Percentiles rank a stretch among this genome's conserved stretches.
Conservation (phyloP, 805 yeast genomes). For the Candida montana region DNA sequence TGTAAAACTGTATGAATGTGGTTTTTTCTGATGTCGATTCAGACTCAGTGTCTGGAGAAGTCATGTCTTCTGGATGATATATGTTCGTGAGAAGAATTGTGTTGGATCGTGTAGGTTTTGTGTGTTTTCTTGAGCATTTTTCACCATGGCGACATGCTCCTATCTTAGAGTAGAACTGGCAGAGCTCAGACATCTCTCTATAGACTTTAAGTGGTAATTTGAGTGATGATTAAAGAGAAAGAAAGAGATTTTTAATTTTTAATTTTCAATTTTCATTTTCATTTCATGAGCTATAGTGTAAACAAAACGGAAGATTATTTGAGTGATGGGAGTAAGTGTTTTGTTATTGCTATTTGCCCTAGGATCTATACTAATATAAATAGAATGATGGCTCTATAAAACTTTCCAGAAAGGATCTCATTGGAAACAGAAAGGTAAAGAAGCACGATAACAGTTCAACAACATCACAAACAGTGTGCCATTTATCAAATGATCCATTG, state of each 20-base stretch:
- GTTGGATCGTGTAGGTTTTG: conserved; percentile 57
- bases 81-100: conserved; percentile 63
- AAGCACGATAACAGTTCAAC: conserved; percentile 16
- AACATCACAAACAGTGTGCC: conserved; percentile 38
- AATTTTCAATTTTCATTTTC: neutral
- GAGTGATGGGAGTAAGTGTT: conserved; percentile 7
- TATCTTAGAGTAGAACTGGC: conserved; percentile 68
- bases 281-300: neutral
- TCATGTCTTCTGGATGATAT: conserved; percentile 49
- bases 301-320: neutral
- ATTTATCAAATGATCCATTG: conserved; percentile 38
- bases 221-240: neutral
- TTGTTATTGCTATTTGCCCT: too few relatives aligned
- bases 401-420: conserved; percentile 40
- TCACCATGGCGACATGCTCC: conserved; percentile 96
- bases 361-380: too few relatives aligned
- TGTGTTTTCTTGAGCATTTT: conserved; percentile 72
- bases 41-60: conserved; percentile 21
- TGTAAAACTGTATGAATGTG: conserved; percentile 56
- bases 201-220: neutral
- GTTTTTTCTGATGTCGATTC: conserved; percentile 36
- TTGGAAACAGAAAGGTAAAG: conserved; percentile 14
- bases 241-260: neutral
- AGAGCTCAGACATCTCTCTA: conserved; percentile 22
- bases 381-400: conserved; percentile 4